Conservation (phyloP, 768 basidiomycete species). For the Galerina sulciceps region DNA sequence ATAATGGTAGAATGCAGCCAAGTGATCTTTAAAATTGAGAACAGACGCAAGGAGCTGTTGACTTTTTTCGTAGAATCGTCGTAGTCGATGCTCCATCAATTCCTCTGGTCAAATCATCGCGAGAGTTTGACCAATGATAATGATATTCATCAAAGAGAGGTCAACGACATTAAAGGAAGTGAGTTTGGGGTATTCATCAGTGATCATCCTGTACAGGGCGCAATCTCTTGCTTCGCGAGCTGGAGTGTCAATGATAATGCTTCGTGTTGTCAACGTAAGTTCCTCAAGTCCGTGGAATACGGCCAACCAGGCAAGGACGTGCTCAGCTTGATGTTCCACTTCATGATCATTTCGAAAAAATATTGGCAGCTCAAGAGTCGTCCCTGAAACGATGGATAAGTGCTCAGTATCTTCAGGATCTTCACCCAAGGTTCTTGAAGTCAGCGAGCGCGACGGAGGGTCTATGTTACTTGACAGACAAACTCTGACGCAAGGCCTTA, state of each 20-base stretch:
- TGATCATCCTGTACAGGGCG: not conserved
- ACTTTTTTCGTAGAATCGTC: not conserved
- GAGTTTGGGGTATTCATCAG: not conserved
- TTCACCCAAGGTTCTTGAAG: not conserved
- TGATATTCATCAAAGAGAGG: not conserved
- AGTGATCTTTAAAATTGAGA: not conserved
- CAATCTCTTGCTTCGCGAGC: not conserved
- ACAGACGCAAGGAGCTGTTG: not conserved
- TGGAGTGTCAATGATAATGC: not conserved
- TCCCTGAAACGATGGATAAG: not conserved
- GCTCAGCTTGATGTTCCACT: not conserved
- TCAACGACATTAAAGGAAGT: not conserved
- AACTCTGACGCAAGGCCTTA: not conserved
- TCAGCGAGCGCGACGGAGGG: not conserved
- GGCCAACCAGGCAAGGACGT: not conserved
- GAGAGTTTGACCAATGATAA: conserved; percentile 6
- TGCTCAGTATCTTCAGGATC: not conserved
- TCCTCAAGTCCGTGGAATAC: not conserved
- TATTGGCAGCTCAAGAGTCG: not conserved
- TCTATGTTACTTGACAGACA: not conserved
- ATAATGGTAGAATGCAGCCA: not conserved
- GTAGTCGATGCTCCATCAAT: not conserved
- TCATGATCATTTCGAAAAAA: not conserved
- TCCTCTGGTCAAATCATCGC: conserved; percentile 2
- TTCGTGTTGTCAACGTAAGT: not conserved